Evolutionary conservation across 208 protist genomes (phyloP).

Genomic region (Acanthamoeba sp.): DNA sequence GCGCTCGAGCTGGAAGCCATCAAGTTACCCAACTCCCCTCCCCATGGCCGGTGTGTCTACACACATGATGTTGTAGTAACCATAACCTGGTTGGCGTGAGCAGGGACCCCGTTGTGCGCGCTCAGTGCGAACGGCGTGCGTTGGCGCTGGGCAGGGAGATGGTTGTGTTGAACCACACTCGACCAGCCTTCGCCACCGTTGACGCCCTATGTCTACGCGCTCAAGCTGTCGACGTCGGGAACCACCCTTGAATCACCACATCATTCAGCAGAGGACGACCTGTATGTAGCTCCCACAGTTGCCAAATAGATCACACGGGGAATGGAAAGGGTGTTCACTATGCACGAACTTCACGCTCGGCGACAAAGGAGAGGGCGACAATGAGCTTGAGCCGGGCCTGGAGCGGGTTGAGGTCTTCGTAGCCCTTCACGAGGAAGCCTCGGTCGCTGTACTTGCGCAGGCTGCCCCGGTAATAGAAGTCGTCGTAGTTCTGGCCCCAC

Average conservation of each 20-base stretch:
- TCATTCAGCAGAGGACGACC: too few relatives aligned
- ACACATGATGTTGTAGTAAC: background rate
- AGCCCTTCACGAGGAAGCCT: background rate
- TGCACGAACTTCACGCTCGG: too few relatives aligned
- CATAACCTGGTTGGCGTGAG: background rate
- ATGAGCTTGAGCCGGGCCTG: slow-evolving; percentile 6
- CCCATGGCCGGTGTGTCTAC: too few relatives aligned
- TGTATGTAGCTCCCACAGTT: too few relatives aligned
- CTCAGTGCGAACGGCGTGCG: slow-evolving; percentile 15
- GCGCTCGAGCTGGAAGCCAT: slow-evolving; percentile 55
- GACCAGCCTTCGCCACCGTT: background rate
- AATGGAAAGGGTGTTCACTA: too few relatives aligned
- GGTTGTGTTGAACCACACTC: background rate
- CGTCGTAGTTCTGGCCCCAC: background rate
- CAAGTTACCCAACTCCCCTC: background rate
- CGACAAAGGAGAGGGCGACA: background rate
- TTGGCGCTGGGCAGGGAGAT: background rate
- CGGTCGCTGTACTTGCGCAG: slow-evolving; percentile 11
- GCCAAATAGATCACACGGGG: too few relatives aligned
- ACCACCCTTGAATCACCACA: too few relatives aligned
- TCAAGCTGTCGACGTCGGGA: background rate
- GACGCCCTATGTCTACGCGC: background rate
- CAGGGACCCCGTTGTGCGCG: background rate
- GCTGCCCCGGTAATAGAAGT: slow-evolving; percentile 7
- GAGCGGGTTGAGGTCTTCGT: slow-evolving; percentile 15